Conservation (phyloP, 2,329 filamentous ascomycete species). For the Metarhizium sp. region DNA sequence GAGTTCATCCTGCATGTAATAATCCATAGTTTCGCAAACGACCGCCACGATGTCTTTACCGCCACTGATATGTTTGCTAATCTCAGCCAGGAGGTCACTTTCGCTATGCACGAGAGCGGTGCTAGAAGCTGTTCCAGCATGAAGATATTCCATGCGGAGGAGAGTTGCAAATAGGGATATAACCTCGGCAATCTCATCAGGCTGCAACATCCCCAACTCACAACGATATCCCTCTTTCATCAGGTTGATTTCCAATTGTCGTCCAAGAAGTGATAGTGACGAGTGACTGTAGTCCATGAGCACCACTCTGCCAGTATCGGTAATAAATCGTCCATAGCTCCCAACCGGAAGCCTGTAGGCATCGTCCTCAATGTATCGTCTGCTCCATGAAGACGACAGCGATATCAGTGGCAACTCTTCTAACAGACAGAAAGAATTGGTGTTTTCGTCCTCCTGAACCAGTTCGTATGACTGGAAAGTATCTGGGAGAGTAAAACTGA, state of each 20-base stretch:
- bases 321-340: constrained; percentile 64
- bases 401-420: constrained; percentile 56
- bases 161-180: constrained; percentile 66
- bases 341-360: constrained; percentile 54
- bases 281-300: constrained; percentile 74
- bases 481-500: constrained; percentile 69
- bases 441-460: constrained; percentile 76
- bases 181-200: constrained; percentile 60
- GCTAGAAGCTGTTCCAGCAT: constrained; percentile 15
- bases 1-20: constrained; percentile 48
- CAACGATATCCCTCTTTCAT: constrained; percentile 44
- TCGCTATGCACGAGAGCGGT: constrained; percentile 24
- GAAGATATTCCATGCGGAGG: constrained; percentile 43
- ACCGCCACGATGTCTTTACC: constrained; percentile 71
- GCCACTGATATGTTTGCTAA: constrained; percentile 42
- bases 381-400: constrained; percentile 33
- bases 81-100: constrained; percentile 43
- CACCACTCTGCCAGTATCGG: constrained; percentile 66
- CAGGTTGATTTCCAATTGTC: constrained; percentile 60
- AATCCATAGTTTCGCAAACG: constrained; percentile 77
- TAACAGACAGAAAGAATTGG: constrained; percentile 64
- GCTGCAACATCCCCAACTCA: constrained; percentile 43
- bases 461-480: constrained; percentile 68
- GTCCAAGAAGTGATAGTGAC: constrained; percentile 68
- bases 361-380: constrained; percentile 34